Evolutionary conservation across 2,329 filamentous ascomycete species (phyloP).

Genomic region (Amauroascus niger): DNA sequence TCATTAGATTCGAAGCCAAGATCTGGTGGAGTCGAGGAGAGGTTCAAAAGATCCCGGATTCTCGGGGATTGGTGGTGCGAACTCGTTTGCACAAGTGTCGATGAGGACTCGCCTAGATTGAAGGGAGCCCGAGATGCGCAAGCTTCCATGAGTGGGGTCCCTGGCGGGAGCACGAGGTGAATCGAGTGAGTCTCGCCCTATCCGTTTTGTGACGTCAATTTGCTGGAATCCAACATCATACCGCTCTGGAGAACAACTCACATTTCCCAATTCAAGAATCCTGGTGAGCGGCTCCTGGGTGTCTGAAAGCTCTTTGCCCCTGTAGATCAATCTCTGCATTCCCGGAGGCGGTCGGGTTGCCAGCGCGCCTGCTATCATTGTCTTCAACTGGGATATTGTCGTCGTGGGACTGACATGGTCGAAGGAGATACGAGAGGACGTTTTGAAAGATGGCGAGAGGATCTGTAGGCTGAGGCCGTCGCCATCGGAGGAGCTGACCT

Average conservation of each 20-base stretch:
- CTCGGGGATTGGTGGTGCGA: neutral
- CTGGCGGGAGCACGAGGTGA: slow-evolving; percentile 37
- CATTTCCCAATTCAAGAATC: slow-evolving; percentile 44
- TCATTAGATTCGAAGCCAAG: neutral
- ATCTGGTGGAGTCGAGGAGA: neutral
- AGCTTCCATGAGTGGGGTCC: slow-evolving; percentile 17
- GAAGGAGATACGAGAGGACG: slow-evolving; percentile 32
- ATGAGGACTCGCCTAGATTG: neutral
- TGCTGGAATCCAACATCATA: neutral
- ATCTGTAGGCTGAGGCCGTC: slow-evolving; percentile 26
- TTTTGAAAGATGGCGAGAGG: slow-evolving; percentile 34
- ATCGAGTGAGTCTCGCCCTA: slow-evolving; percentile 22
- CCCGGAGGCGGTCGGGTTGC: slow-evolving; percentile 37
- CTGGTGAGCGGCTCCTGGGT: slow-evolving; percentile 41
- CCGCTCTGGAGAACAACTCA: slow-evolving; percentile 30
- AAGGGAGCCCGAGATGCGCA: neutral
- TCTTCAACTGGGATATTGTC: slow-evolving; percentile 46
- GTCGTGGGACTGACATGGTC: slow-evolving; percentile 29
- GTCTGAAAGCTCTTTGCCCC: slow-evolving; percentile 45
- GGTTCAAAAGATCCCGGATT: slow-evolving; percentile 4
- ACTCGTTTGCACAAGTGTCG: neutral
- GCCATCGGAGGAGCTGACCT: neutral
- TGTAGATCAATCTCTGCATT: slow-evolving; percentile 50
- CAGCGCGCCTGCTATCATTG: slow-evolving; percentile 43
- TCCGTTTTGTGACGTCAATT: neutral